Percentiles rank a stretch among this genome's conserved stretches.
Conservation (phyloP, 108 stramenopile genomes). For the Cylindrotheca closterium region DNA sequence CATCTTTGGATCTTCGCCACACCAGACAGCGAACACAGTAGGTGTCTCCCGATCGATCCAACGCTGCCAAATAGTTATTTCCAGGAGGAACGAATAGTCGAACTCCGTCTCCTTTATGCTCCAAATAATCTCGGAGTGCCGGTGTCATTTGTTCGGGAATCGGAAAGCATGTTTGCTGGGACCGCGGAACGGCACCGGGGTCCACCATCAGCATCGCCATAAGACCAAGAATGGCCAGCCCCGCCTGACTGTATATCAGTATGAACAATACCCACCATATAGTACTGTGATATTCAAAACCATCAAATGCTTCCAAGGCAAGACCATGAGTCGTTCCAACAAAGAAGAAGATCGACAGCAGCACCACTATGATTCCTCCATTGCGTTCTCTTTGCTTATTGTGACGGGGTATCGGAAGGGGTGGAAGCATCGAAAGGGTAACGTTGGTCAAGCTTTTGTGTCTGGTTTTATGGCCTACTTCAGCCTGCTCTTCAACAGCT, state of each 20-base stretch:
- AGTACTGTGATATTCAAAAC: neutral
- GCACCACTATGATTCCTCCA: neutral
- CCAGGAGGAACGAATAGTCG: neutral
- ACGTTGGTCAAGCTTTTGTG: too few species aligned
- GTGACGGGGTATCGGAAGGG: neutral
- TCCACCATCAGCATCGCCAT: slow-evolving; percentile 3
- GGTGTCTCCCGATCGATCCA: neutral
- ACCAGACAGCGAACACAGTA: slow-evolving; percentile 18
- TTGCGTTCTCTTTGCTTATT: neutral
- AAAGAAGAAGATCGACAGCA: neutral
- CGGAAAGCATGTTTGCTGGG: slow-evolving; percentile 14
- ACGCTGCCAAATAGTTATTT: neutral
- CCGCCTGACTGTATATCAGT: slow-evolving; percentile 1
- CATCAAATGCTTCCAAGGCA: slow-evolving; percentile 2
- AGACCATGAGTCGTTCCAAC: slow-evolving; percentile 1
- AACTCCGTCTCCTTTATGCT: neutral
- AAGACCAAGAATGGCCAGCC: neutral
- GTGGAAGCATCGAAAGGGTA: too few species aligned
- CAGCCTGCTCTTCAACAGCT: too few species aligned
- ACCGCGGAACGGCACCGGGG: slow-evolving; percentile 17
- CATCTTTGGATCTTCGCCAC: neutral
- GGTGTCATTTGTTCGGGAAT: slow-evolving; percentile 1
- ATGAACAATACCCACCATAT: neutral
- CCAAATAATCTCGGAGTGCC: neutral
- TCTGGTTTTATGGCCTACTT: too few species aligned